Percentiles rank a stretch among this genome's conserved stretches.
Conservation (phyloP, 176 grass and related monocot species). For the Olyra latifolia region DNA sequence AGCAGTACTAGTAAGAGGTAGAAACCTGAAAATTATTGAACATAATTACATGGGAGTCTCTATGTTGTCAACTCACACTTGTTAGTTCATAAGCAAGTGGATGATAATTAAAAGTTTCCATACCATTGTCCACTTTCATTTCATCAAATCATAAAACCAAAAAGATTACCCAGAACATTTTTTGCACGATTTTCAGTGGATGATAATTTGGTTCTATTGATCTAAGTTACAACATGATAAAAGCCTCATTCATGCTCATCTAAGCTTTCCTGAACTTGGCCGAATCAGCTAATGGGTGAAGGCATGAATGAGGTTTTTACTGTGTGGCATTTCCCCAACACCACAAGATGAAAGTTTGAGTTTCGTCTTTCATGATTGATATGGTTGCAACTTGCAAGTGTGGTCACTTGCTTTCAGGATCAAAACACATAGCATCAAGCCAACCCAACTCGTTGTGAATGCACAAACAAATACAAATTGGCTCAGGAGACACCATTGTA, state of each 20-base stretch:
- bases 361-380: background rate
- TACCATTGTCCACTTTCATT: background rate
- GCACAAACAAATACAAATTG: background rate
- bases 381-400: constrained; percentile 16
- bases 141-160: background rate
- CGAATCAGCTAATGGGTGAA: background rate
- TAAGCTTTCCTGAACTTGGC: too few species aligned
- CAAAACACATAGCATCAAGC: background rate
- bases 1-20: background rate
- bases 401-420: background rate
- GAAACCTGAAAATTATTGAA: background rate
- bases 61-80: background rate
- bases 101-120: background rate
- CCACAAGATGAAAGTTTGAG: background rate
- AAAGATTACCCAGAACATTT: background rate
- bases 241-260: too few species aligned
- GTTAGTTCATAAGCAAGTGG: background rate
- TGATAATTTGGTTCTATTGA: too few species aligned
- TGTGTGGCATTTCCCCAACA: background rate
- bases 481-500: background rate
- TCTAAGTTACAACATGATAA: too few species aligned
- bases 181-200: background rate
- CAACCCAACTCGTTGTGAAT: background rate
- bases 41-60: background rate
- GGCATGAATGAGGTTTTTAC: background rate